Evolutionary conservation across 805 yeast genomes (phyloP), one percentile per base, ranked within the genome.

Genomic region (Ascoidea asiatica): DNA sequence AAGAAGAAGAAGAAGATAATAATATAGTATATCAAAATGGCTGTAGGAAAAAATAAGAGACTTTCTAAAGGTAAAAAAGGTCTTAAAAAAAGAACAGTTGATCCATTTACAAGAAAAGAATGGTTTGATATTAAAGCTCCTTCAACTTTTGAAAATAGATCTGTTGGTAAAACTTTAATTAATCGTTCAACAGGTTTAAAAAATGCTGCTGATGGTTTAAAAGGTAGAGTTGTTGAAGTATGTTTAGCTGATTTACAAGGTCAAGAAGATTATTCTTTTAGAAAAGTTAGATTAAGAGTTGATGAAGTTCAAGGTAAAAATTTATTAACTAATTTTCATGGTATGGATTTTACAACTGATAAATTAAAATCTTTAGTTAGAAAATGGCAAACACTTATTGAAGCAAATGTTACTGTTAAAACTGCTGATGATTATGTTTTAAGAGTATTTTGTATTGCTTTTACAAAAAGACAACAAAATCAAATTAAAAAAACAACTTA

Each of bases 111-210:
- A 81, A 88, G 89, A 74, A 90, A 90, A 77, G 97, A 89, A 64
- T 90, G 97, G 97, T 89, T 76, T 72, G 95, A 85, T 72, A 86
- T 89, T 75, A 88, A 89, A 78, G 97, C 97, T 57, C 97, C 97
- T 66, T 81, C 97, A 63, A 88, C 96, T 62, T 90, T 89, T 65
- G 97, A 89, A 74, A 87, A 86, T 84, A 89, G 96, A 76, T 86
- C 85, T 64, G 97, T 88, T 66, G 97, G 97, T 72, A 89, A 90
- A 81, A 90, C 97, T 61, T 77, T 90, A 64, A 94, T 90, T 71
- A 90, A 90, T 95, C 90, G 86, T 71, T 84, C 96, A 52, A 85
- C 96, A 61, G 97, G 97, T 85, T 79, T 90, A 69, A 83, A 85
- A 77, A 88, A 83, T 75, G 95, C 97, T 66, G 88, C 88, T 65